Base-by-base conservation (phyloP, 306 rosid species). In the Cucurbita maxima region DNA sequence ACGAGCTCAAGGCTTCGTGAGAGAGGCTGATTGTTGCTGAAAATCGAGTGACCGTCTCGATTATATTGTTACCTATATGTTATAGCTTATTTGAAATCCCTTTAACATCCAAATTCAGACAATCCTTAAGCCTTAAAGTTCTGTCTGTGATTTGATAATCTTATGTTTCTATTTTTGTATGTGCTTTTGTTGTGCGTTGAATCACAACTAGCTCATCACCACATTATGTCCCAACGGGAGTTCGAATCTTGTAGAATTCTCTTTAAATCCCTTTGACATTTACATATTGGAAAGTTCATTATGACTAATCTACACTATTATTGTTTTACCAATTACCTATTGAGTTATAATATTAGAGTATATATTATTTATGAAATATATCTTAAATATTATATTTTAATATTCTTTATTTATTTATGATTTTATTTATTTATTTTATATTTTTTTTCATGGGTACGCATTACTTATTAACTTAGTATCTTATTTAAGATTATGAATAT, bases 1-100 rank as follows among this genome's bases (percentile, higher is more conserved):
- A 95, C 82, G 99, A 91, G 3, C 57, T 95, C 81, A 95, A 89
- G 88, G 96, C 91, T 14, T 75, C 78, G 15, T 75, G 61, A 75
- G 58, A 75, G 73, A 68, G 73, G 20, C 20, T 43, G 40, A 52
- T 64, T 15, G 12, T 67, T 9, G 38, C 73, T 45, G 43, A 68
- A 45, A 47, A 68, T 68, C 8, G 11, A 47, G 73, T 48, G 57
- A 9, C 4, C 57, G 20, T 69, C 54, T 30, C 43, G 25, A 7
- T 30, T 69, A 6, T 69, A 50, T 69, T 30, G 58, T 25, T 9
- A 69, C 74, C 4, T 20, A 43, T 66, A 66, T 66, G 19, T 30
- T 30, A 40, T 66, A 37, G 19, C 36, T 67, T 20, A 22, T 12
- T 37, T 20, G 51, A 25, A 25, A 69, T 50, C 54, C 20, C 25